Evolutionary conservation across 768 basidiomycete species (phyloP).

Genomic region (Suillus brevipes): DNA sequence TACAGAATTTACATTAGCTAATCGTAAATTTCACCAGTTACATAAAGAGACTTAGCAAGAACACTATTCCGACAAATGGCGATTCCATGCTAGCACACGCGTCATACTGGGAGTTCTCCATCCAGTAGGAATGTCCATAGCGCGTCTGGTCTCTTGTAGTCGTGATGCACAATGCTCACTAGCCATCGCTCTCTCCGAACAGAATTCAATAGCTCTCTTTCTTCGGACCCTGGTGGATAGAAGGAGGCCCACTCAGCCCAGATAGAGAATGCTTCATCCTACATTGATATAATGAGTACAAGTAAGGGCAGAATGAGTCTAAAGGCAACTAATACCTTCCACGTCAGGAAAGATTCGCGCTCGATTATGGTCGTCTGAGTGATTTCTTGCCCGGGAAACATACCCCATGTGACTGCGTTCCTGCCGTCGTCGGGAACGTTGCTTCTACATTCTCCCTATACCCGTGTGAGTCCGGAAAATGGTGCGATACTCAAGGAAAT

Average conservation of each 20-base stretch:
- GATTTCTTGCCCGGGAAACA: constrained; percentile 96
- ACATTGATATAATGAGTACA: constrained; percentile 12
- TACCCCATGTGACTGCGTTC: constrained; percentile 98
- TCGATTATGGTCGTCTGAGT: constrained; percentile 97
- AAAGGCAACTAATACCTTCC: constrained; percentile 72
- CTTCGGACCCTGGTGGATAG: constrained; percentile 73
- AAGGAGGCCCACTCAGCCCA: constrained; percentile 95
- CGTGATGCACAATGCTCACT: constrained; percentile 90
- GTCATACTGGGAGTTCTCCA: constrained; percentile 9
- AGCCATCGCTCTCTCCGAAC: constrained; percentile 82
- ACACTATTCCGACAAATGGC: background rate
- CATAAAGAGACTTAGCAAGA: too few relatives aligned
- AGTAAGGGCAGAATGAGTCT: background rate
- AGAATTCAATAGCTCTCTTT: constrained; percentile 69
- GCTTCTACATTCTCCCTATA: constrained; percentile 73
- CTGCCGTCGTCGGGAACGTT: constrained; percentile 79
- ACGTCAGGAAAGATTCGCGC: constrained; percentile 88
- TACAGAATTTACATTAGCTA: background rate
- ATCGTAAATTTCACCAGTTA: background rate
- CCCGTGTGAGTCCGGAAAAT: background rate
- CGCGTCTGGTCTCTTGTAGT: constrained; percentile 76
- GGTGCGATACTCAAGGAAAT: background rate
- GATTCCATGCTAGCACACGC: background rate
- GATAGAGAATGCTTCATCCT: constrained; percentile 96
- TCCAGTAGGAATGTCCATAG: constrained; percentile 84